Conservation (phyloP, 805 yeast genomes). For the Saccharomycopsis sp. region DNA sequence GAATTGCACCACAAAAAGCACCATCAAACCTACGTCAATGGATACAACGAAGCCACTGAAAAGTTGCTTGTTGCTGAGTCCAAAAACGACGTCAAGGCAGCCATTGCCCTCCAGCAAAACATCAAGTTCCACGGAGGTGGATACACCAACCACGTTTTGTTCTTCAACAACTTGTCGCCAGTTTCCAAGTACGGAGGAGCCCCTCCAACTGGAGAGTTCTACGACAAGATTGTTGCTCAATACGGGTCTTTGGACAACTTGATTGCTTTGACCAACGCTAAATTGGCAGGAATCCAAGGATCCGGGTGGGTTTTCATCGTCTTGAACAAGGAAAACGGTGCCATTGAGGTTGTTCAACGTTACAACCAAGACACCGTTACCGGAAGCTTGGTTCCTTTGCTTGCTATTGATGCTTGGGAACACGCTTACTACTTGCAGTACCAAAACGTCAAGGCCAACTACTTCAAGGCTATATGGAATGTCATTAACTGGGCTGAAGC, state of each 20-base stretch:
- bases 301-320: constrained; percentile 94
- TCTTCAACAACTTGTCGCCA: constrained; percentile 88
- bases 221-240: constrained; percentile 50
- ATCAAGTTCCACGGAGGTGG: constrained; percentile 95
- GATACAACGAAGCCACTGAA: constrained; percentile 73
- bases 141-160: constrained; percentile 73
- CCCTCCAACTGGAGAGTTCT: constrained; percentile 48
- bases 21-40: constrained; percentile 86
- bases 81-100: constrained; percentile 51
- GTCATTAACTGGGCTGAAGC: constrained; percentile 94
- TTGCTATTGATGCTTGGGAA: constrained; percentile 96
- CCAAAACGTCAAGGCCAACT: constrained; percentile 84
- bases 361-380: constrained; percentile 83
- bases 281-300: constrained; percentile 85
- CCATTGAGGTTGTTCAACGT: constrained; percentile 73
- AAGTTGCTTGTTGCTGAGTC: constrained; percentile 60
- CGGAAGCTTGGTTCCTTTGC: constrained; percentile 59
- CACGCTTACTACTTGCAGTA: constrained; percentile 93
- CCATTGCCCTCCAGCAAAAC: constrained; percentile 55
- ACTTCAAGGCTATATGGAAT: constrained; percentile 91
- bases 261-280: constrained; percentile 54
- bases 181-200: constrained; percentile 70
- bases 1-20: constrained; percentile 85
- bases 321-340: constrained; percentile 68
- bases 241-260: constrained; percentile 71